Conservation (phyloP, 1,139 yeast genomes). For the Pichia sp. region DNA sequence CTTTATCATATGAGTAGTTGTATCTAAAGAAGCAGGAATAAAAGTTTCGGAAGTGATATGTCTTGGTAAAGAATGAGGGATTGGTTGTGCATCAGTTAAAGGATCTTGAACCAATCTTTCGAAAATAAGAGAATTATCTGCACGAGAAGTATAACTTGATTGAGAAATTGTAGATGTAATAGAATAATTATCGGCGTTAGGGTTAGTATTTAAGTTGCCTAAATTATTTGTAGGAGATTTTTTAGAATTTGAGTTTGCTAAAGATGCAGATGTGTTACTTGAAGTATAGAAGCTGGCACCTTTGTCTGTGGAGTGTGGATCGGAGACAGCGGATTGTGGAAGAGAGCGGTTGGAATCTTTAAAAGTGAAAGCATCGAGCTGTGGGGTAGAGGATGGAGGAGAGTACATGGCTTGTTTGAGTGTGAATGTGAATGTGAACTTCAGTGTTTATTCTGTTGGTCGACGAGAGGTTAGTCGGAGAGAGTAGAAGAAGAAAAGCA, state of each 20-base stretch:
- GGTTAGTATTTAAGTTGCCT: not conserved
- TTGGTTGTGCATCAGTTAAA: constrained; percentile 26
- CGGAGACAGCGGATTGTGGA: no score
- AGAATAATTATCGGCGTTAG: constrained; percentile 10
- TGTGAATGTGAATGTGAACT: no score
- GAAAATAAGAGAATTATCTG: constrained; percentile 43
- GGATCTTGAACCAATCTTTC: constrained; percentile 61
- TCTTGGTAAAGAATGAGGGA: constrained; percentile 32
- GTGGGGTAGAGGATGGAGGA: no score
- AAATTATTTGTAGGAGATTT: not conserved
- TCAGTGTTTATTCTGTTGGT: no score
- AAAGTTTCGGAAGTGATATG: constrained; percentile 59
- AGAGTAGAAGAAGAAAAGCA: no score
- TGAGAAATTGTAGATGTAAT: constrained; percentile 12
- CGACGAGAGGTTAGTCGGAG: no score
- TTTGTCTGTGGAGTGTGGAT: no score
- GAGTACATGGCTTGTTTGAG: no score
- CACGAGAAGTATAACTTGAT: constrained; percentile 5
- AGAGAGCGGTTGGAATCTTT: no score
- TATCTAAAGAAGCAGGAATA: constrained; percentile 79
- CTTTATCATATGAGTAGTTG: constrained; percentile 48
- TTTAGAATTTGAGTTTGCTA: not conserved
- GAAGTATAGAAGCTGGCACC: no score
- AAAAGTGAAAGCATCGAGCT: no score
- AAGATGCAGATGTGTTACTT: no score